A percentile compares a stretch with the other conserved stretches of the same genome.
Evolutionary conservation across 1,139 yeast species (phyloP).

Genomic region (Nakaseomyces sp.): DNA sequence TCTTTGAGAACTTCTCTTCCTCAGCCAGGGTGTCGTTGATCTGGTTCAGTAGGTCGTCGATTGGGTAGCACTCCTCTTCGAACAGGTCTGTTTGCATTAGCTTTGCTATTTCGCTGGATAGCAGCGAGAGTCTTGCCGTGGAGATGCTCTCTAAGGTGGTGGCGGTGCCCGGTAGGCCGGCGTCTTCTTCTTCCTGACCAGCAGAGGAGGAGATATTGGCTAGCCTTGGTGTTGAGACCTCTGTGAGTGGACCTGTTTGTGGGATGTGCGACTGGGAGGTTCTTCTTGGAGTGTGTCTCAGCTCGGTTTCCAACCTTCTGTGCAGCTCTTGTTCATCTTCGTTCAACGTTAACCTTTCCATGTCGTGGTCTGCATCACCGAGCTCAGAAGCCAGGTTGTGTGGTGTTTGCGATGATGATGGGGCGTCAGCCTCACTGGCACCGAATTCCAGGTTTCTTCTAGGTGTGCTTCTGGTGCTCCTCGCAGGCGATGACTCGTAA

Average conservation of each 20-base stretch:
- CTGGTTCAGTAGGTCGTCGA: conserved; percentile 37
- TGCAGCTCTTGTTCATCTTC: conserved; percentile 26
- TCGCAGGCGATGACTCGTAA: conserved; percentile 8
- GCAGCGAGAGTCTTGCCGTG: conserved; percentile 40
- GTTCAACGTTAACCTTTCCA: conserved; percentile 9
- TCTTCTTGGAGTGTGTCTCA: conserved; percentile 26
- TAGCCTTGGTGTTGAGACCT: conserved; percentile 18
- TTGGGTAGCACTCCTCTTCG: conserved; percentile 41
- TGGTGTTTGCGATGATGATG: conserved; percentile 12
- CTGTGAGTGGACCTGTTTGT: conserved; percentile 22
- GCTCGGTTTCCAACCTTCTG: conserved; percentile 24
- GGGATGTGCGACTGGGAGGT: background rate
- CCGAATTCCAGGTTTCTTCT: conserved; percentile 14
- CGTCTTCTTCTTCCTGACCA: conserved; percentile 28
- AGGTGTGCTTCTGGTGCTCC: conserved; percentile 9
- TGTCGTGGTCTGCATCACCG: conserved; percentile 13
- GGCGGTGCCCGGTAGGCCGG: conserved; percentile 20
- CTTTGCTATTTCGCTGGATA: conserved; percentile 41
- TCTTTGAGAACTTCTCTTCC: conserved; percentile 48
- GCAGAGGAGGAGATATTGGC: conserved; percentile 28
- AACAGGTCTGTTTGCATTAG: conserved; percentile 42
- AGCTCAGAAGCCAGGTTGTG: conserved; percentile 5
- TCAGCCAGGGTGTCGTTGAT: conserved; percentile 48
- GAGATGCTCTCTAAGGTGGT: conserved; percentile 32
- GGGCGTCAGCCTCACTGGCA: background rate